A percentile compares a stretch with the other conserved stretches of the same genome.
Conservation (phyloP, 176 grass and related monocot species). For the Saccharum officinarum region DNA sequence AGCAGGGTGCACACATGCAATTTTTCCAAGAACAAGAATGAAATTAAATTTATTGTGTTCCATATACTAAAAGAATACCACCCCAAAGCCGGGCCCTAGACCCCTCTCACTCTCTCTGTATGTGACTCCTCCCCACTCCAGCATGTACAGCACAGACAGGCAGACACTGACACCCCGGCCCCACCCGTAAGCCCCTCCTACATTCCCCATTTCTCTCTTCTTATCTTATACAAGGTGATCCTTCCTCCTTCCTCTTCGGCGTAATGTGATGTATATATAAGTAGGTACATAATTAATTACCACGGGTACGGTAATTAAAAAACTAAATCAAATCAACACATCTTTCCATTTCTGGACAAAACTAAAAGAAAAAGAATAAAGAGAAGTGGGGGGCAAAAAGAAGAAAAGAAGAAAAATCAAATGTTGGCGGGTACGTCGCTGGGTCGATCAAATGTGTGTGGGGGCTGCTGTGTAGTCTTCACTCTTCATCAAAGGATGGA, state of each 20-base stretch:
- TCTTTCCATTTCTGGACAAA: slow-evolving; percentile 67
- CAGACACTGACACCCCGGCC: slow-evolving; percentile 13
- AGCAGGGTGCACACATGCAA: neutral
- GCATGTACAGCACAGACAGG: slow-evolving; percentile 52
- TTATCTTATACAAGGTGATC: neutral
- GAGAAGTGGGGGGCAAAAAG: neutral
- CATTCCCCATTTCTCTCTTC: neutral
- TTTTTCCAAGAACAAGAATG: slow-evolving; percentile 30
- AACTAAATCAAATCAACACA: slow-evolving; percentile 74
- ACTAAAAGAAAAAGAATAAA: slow-evolving; percentile 32
- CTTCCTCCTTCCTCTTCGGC: neutral
- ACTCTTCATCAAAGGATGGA: slow-evolving; percentile 1
- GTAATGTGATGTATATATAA: slow-evolving; percentile 40
- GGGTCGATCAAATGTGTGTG: neutral
- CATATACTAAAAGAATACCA: slow-evolving; percentile 65
- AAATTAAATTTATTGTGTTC: slow-evolving; percentile 62
- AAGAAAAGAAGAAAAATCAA: slow-evolving; percentile 19
- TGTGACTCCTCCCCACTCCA: slow-evolving; percentile 26
- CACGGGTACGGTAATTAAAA: slow-evolving; percentile 61
- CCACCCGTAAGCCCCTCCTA: neutral
- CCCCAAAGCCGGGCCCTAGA: neutral
- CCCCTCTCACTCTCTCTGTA: neutral
- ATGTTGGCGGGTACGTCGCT: slow-evolving; percentile 41
- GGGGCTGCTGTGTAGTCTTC: neutral
- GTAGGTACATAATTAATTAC: slow-evolving; percentile 68